phyloP scores from a whole-genome alignment of 179 eudicot genomes.

The Beta corolliflora region DNA sequence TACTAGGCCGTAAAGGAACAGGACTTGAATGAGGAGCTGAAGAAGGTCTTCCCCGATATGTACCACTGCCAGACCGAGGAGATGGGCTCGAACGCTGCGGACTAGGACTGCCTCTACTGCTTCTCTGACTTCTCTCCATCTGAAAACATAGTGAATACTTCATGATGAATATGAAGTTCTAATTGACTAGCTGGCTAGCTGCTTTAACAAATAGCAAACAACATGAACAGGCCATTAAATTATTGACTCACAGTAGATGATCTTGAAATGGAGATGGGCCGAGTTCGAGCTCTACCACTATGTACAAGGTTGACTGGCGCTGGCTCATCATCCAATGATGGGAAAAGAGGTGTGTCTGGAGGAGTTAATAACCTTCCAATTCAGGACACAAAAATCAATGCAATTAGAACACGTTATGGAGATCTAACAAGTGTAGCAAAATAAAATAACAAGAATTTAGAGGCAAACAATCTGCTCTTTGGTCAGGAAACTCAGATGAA shows the following conservation, averaged over 20 bases:
- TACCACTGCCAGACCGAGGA: conserved; percentile 60
- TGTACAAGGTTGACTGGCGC: conserved; percentile 52
- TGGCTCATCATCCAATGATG: conserved; percentile 87
- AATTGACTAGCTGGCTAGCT: background rate
- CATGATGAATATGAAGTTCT: background rate
- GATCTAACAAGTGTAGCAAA: conserved; percentile 7
- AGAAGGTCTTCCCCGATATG: conserved; percentile 66
- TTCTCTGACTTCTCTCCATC: conserved; percentile 85
- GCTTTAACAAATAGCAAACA: background rate
- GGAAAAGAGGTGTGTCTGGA: conserved; percentile 94
- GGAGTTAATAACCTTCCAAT: conserved; percentile 89
- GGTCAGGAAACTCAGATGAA: background rate
- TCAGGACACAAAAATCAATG: conserved; percentile 18
- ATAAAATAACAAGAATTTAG: background rate
- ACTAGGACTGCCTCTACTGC: conserved; percentile 67
- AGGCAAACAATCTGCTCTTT: conserved; percentile 1
- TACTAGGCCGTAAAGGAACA: conserved; percentile 45
- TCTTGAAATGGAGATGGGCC: conserved; percentile 84
- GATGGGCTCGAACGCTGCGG: conserved; percentile 85
- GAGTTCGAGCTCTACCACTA: conserved; percentile 80
- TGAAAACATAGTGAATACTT: conserved; percentile 33
- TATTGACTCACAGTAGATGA: conserved; percentile 73
- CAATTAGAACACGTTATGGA: conserved; percentile 14
- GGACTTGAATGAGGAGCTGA: conserved; percentile 75
- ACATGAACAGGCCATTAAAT: conserved; percentile 8